phyloP scores from a whole-genome alignment of 306 rosid genomes.

The Cajanus cajan region DNA sequence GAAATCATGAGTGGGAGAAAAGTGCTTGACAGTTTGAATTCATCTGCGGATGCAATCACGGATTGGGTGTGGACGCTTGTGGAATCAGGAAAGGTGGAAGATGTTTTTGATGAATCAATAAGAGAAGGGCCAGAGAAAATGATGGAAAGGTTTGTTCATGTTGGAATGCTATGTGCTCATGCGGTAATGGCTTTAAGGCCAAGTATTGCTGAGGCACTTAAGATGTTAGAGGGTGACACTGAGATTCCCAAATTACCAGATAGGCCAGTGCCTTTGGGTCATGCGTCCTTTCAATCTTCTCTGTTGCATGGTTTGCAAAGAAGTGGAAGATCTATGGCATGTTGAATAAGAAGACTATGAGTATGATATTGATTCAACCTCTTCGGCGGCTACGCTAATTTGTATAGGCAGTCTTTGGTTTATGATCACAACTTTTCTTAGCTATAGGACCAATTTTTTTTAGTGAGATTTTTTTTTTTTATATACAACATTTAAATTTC shows the following conservation, averaged over 20 bases:
- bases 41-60: slow-evolving; percentile 52
- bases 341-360: too few species aligned
- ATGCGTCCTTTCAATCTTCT: slow-evolving; percentile 63
- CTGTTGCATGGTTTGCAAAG: slow-evolving; percentile 28
- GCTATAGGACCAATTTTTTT: background rate
- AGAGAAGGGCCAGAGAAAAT: slow-evolving; percentile 62
- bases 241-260: slow-evolving; percentile 77
- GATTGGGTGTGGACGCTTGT: slow-evolving; percentile 83
- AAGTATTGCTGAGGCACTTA: slow-evolving; percentile 68
- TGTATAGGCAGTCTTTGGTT: background rate
- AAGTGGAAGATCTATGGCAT: slow-evolving; percentile 46
- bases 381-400: background rate
- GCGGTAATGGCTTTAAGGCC: slow-evolving; percentile 86
- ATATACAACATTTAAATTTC: background rate
- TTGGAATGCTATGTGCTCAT: slow-evolving; percentile 89
- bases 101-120: slow-evolving; percentile 49
- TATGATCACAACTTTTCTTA: background rate
- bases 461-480: background rate
- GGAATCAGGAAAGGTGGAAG: slow-evolving; percentile 56
- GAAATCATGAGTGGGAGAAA: slow-evolving; percentile 84
- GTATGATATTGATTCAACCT: background rate
- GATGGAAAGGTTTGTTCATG: slow-evolving; percentile 79
- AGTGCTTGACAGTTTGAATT: slow-evolving; percentile 57
- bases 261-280: slow-evolving; percentile 76
- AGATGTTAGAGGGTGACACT: slow-evolving; percentile 86